Conservation (phyloP, 345 rosid species). For the Durio zibethinus region DNA sequence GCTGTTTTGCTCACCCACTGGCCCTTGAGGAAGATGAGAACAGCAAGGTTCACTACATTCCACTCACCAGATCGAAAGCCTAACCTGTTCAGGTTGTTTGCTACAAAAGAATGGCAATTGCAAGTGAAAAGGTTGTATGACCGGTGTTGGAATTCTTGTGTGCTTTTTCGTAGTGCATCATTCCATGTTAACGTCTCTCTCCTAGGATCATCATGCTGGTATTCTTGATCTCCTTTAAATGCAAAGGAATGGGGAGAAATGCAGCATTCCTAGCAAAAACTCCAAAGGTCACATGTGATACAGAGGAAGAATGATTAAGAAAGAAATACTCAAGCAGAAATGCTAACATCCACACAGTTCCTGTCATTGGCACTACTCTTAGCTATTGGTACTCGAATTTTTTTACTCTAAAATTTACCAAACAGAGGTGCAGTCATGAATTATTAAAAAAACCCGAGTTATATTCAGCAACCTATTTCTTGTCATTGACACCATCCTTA, state of each 20-base stretch:
- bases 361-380: neutral
- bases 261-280: neutral
- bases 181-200: slow-evolving; percentile 62
- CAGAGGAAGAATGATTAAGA: neutral
- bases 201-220: slow-evolving; percentile 25
- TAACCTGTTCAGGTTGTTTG: slow-evolving; percentile 81
- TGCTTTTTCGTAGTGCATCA: slow-evolving; percentile 60
- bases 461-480: neutral
- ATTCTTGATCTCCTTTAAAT: neutral
- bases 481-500: too few species aligned
- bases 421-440: too few species aligned
- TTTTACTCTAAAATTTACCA: neutral
- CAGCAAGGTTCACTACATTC: slow-evolving; percentile 85
- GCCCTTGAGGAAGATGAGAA: slow-evolving; percentile 65
- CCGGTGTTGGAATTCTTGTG: slow-evolving; percentile 77
- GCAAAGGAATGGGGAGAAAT: neutral
- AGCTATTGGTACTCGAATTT: neutral
- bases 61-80: slow-evolving; percentile 67
- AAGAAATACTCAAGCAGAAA: neutral
- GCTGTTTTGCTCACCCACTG: slow-evolving; percentile 70
- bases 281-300: neutral
- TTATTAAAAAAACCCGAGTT: too few species aligned
- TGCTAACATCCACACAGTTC: neutral
- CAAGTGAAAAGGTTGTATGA: slow-evolving; percentile 82
- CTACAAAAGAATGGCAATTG: slow-evolving; percentile 97